Percentiles rank a stretch among this genome's conserved stretches.
Conservation (phyloP, 2,329 filamentous ascomycete genomes). For the Arthrobotrys megalospora region DNA sequence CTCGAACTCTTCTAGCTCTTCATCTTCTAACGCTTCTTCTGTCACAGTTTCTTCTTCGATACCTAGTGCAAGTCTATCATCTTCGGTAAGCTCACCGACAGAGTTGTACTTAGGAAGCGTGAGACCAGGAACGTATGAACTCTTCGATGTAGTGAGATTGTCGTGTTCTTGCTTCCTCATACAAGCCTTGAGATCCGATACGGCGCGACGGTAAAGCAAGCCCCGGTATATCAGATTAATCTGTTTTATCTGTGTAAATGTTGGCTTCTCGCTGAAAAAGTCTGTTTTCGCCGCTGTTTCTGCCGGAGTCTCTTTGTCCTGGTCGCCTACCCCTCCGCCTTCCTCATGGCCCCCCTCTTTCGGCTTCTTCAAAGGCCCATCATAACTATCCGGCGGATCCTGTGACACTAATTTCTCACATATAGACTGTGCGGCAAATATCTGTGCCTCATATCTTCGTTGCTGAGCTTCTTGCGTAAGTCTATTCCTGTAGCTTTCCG, state of each 20-base stretch:
- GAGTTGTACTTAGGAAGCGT: conserved; percentile 75
- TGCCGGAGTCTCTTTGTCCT: conserved; percentile 62
- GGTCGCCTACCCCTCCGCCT: conserved; percentile 61
- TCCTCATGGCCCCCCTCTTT: conserved; percentile 50
- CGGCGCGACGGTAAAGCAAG: conserved; percentile 78
- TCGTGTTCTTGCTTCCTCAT: conserved; percentile 78
- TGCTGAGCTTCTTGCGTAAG: conserved; percentile 80
- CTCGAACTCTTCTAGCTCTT: conserved; percentile 85
- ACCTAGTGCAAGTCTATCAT: conserved; percentile 77
- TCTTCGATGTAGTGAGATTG: conserved; percentile 68
- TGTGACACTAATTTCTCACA: conserved; percentile 82
- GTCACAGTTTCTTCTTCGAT: conserved; percentile 72
- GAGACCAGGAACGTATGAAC: conserved; percentile 67
- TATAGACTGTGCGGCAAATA: conserved; percentile 84
- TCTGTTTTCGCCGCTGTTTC: conserved; percentile 65
- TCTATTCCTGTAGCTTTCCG: conserved; percentile 80
- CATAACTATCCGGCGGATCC: conserved; percentile 59
- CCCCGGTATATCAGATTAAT: conserved; percentile 86
- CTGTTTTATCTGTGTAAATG: conserved; percentile 72
- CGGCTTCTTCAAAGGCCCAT: conserved; percentile 63
- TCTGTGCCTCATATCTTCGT: conserved; percentile 77
- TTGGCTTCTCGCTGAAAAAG: conserved; percentile 53
- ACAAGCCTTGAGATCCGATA: conserved; percentile 77
- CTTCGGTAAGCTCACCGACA: conserved; percentile 79
- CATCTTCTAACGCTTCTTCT: conserved; percentile 82